These are phyloP conservation scores for Curvularia eragrostidis DNA, from an alignment of 2,329 filamentous ascomycete species.

Conservation along the genomic window DNA sequence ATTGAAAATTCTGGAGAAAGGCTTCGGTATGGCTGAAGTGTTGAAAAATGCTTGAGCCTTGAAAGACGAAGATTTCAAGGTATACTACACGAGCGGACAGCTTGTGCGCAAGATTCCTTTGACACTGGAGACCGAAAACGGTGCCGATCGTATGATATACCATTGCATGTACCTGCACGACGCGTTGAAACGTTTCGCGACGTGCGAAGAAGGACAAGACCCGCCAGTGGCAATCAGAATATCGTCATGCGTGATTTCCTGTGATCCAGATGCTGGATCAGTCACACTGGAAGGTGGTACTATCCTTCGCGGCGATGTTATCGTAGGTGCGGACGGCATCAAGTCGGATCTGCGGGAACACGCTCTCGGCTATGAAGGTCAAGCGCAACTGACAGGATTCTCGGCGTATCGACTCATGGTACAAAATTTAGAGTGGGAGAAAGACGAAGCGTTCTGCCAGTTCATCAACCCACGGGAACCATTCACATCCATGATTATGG, in stretches of 20 bases:
- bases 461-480: slow-evolving; percentile 50
- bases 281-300: slow-evolving; percentile 56
- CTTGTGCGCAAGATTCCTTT: slow-evolving; percentile 45
- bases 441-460: slow-evolving; percentile 28
- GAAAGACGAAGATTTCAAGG: slow-evolving; percentile 48
- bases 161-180: slow-evolving; percentile 53
- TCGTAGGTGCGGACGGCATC: slow-evolving; percentile 63
- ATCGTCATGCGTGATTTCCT: slow-evolving; percentile 51
- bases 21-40: slow-evolving; percentile 40
- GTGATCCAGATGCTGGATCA: slow-evolving; percentile 51
- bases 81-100: slow-evolving; percentile 42
- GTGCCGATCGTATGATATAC: slow-evolving; percentile 51
- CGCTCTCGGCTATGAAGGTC: slow-evolving; percentile 28
- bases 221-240: slow-evolving; percentile 49
- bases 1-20: slow-evolving; percentile 41
- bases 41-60: slow-evolving; percentile 43
- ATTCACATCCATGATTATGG: slow-evolving; percentile 57
- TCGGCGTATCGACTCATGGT: slow-evolving; percentile 51
- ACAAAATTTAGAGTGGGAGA: slow-evolving; percentile 21
- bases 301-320: slow-evolving; percentile 54
- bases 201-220: slow-evolving; percentile 37
- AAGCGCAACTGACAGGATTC: slow-evolving; percentile 45
- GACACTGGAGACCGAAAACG: slow-evolving; percentile 39
- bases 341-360: slow-evolving; percentile 37
- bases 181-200: slow-evolving; percentile 56